A percentile compares a stretch with the other conserved stretches of the same genome.
phyloP scores from a whole-genome alignment of 2,329 filamentous ascomycete genomes.

The Niveomyces coronatus region DNA sequence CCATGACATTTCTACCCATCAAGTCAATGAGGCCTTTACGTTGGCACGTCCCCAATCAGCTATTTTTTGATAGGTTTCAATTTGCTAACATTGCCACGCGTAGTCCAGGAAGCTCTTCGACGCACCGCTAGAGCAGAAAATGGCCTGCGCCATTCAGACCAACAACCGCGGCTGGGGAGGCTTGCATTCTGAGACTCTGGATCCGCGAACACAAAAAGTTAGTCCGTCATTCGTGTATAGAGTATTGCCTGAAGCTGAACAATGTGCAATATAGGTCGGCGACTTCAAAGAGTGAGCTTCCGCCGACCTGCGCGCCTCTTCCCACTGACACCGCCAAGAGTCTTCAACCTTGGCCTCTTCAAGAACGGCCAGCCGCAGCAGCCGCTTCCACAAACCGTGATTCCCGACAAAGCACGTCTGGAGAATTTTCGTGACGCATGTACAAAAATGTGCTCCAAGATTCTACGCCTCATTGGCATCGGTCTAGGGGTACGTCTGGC shows the following conservation, averaged over 20 bases:
- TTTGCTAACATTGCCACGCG: neutral
- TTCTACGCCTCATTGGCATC: constrained; percentile 68
- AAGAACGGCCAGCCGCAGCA: constrained; percentile 59
- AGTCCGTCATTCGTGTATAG: constrained; percentile 13
- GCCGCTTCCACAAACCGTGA: constrained; percentile 58
- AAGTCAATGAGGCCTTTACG: constrained; percentile 62
- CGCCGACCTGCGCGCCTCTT: constrained; percentile 3
- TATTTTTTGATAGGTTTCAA: neutral
- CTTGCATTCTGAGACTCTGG: constrained; percentile 81
- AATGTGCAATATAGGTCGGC: constrained; percentile 44
- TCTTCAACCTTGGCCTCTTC: constrained; percentile 87
- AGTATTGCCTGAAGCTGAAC: neutral
- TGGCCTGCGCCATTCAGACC: constrained; percentile 61
- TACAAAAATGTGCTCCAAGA: constrained; percentile 57
- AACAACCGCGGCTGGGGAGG: constrained; percentile 84
- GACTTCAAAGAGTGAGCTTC: constrained; percentile 74
- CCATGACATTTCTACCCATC: constrained; percentile 52
- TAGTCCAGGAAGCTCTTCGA: constrained; percentile 62
- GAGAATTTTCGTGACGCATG: constrained; percentile 60
- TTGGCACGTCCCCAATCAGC: constrained; percentile 41
- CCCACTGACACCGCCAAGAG: constrained; percentile 37
- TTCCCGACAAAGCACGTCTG: constrained; percentile 49
- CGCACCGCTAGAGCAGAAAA: constrained; percentile 61
- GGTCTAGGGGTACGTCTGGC: constrained; percentile 56
- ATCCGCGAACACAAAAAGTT: constrained; percentile 73